phyloP scores from a whole-genome alignment of 2,329 filamentous ascomycete species.

The Lasiodiplodia sp. region DNA sequence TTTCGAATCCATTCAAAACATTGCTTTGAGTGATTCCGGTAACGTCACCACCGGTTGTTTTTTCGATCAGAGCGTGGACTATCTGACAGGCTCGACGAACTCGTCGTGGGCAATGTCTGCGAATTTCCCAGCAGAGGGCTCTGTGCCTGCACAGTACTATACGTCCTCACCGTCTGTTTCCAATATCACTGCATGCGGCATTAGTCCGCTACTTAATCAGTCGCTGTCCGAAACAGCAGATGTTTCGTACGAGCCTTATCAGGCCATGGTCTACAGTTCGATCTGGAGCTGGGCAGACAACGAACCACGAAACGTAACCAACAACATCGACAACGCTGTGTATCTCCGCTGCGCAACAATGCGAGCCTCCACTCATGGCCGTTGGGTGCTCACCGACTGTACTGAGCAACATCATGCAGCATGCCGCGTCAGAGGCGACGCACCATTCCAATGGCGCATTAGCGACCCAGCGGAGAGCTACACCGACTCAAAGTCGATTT shows the following conservation, averaged over 20 bases:
- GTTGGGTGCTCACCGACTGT: constrained; percentile 67
- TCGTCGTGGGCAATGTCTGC: constrained; percentile 51
- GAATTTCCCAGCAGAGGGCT: constrained; percentile 33
- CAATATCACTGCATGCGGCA: constrained; percentile 63
- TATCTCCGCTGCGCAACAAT: constrained; percentile 64
- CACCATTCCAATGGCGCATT: constrained; percentile 66
- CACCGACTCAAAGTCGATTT: constrained; percentile 53
- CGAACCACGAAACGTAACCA: constrained; percentile 59
- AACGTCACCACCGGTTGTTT: constrained; percentile 62
- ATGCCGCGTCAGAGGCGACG: constrained; percentile 58
- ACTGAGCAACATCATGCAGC: constrained; percentile 58
- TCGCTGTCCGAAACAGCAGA: constrained; percentile 61
- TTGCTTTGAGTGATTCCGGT: constrained; percentile 49
- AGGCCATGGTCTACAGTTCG: constrained; percentile 57
- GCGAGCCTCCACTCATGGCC: constrained; percentile 53
- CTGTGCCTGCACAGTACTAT: constrained; percentile 35
- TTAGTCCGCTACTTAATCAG: constrained; percentile 65
- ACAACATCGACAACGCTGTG: constrained; percentile 39
- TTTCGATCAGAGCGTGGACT: constrained; percentile 50
- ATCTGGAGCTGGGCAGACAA: constrained; percentile 68
- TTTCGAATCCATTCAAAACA: constrained; percentile 48
- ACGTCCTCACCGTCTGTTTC: constrained; percentile 39
- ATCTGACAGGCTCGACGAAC: constrained; percentile 55
- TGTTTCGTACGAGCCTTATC: constrained; percentile 56
- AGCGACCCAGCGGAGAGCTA: constrained; percentile 54